These are phyloP conservation scores for Scheffersomyces lignicola DNA, from an alignment of 1,139 yeast genomes.

Conservation along the genomic window DNA sequence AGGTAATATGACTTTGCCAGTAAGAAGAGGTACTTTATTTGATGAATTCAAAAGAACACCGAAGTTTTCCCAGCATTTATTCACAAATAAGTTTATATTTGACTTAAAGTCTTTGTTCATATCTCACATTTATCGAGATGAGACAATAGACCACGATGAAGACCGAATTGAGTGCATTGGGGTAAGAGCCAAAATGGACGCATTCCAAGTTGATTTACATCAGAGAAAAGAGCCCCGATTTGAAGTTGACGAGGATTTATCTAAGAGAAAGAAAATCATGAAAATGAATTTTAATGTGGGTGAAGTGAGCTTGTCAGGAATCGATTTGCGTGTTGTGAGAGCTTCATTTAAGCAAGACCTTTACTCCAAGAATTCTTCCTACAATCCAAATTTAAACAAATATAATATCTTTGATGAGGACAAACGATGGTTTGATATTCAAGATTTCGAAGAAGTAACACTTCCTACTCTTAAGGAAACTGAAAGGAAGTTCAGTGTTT, in stretches of 20 bases:
- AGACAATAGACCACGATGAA: constrained; percentile 18
- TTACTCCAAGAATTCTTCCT: constrained; percentile 17
- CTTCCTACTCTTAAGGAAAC: constrained; percentile 25
- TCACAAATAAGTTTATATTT: constrained; percentile 42
- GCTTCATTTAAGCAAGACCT: constrained; percentile 32
- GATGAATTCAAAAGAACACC: constrained; percentile 35
- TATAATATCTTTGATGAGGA: constrained; percentile 36
- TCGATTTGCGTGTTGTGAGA: constrained; percentile 40
- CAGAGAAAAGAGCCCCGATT: constrained; percentile 46
- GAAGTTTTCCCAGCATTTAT: constrained; percentile 45
- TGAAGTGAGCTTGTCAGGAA: constrained; percentile 39
- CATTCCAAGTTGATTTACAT: constrained; percentile 43
- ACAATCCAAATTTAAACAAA: constrained; percentile 12
- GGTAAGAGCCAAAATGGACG: constrained; percentile 39
- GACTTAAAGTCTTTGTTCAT: constrained; percentile 40
- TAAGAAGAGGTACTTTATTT: constrained; percentile 40
- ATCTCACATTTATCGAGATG: constrained; percentile 40
- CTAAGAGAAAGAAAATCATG: constrained; percentile 30
- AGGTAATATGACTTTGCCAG: constrained; percentile 43
- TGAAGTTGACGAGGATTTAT: constrained; percentile 31
- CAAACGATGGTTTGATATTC: constrained; percentile 41
- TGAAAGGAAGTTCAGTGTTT: constrained; percentile 23
- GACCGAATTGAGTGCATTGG: constrained; percentile 41
- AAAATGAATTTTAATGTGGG: constrained; percentile 49
- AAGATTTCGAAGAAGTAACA: constrained; percentile 44